Evolutionary conservation across 352 stramenopile species (phyloP), one percentile per base, ranked within the genome.

Genomic region (Phytophthora foliorum): DNA sequence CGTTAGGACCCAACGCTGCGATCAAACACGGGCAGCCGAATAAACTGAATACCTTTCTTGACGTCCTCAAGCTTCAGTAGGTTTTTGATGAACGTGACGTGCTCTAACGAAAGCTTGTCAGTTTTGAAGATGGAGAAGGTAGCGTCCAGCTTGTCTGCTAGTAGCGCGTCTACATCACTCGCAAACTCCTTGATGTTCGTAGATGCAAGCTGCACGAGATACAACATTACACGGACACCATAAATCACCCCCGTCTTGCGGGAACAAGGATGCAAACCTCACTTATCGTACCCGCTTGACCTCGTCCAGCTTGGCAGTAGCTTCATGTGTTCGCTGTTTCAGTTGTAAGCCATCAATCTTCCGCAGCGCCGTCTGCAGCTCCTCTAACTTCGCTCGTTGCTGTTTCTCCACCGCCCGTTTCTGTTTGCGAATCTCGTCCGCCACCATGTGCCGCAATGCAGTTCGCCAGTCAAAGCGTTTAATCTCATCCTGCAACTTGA

Each of bases 401-500:
- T 91, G 77, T 22, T 77, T 75, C 44, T 75, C 60, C 19, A 88
- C 62, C 0, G 74, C 51, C 3, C 61, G 61, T 49, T 86, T 92
- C 16, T 91, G 84, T 46, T 91, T 83, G 5, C 64, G 69, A 2
- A 93, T 71, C 57, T 89, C 79, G 11, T 93, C 81, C 14, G 78
- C 50, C 36, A 93, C 72, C 66, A 93, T 81, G 25, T 75, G 31
- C 32, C 83, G 81, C 48, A 93, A 70, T 31, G 72, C 72, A 4
- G 74, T 57, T 34, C 82, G 69, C 88, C 86, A 95, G 69, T 93
- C 77, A 52, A 95, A 95, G 39, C 52, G 57, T 4, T 67, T 74
- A 29, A 96, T 82, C 57, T 94, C 78, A 19, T 82, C 68, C 53
- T 92, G 86, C 36, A 96, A 59, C 22, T 79, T 69, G 8, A 86